phyloP scores from a whole-genome alignment of 2,329 filamentous ascomycete genomes.

The Exophiala calicioides region DNA sequence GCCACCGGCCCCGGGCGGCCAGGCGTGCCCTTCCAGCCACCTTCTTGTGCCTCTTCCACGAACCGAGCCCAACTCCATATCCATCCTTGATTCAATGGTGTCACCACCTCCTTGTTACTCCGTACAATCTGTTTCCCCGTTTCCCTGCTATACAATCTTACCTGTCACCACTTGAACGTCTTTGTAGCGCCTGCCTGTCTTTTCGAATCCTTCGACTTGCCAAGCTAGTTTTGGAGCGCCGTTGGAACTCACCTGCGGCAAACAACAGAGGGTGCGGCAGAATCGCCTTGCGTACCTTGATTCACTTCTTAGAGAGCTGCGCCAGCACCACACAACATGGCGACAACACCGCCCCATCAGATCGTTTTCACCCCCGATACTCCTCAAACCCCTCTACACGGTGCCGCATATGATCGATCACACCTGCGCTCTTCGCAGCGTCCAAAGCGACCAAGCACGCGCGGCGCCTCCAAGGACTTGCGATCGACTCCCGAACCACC shows the following conservation, averaged over 20 bases:
- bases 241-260: no score
- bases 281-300: slow-evolving; percentile 4
- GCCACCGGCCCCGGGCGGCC: no score
- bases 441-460: slow-evolving; percentile 19
- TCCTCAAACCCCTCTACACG: slow-evolving; percentile 49
- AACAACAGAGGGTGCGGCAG: background rate
- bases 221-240: no score
- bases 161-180: background rate
- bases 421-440: slow-evolving; percentile 3
- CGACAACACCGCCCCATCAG: slow-evolving; percentile 47
- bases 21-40: no score
- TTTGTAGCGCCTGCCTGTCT: background rate
- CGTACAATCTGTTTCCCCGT: no score
- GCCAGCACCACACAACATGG: slow-evolving; percentile 36
- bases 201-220: background rate
- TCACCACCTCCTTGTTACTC: background rate
- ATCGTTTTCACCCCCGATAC: slow-evolving; percentile 33
- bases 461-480: slow-evolving; percentile 16
- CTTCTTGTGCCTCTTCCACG: no score
- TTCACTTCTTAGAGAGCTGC: slow-evolving; percentile 14
- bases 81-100: slow-evolving; percentile 3
- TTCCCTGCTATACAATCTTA: background rate
- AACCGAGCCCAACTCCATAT: background rate
- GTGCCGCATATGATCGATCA: slow-evolving; percentile 43
- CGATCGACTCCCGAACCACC: slow-evolving; percentile 20